Evolutionary conservation across 805 yeast species (phyloP).

Genomic region (Candida sakaeoensis): DNA sequence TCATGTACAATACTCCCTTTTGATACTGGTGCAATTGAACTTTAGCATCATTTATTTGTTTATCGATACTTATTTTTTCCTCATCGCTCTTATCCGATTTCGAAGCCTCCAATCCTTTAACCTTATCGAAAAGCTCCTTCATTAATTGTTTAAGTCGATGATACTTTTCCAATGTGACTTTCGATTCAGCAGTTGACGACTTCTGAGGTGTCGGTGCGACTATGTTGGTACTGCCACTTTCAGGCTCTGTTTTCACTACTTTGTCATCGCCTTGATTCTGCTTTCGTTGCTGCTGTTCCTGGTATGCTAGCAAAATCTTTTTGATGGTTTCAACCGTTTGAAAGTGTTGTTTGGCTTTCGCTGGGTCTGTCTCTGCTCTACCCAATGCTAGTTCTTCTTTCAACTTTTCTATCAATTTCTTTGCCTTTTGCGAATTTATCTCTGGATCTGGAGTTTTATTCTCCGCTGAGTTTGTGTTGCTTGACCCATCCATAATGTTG

Average conservation of each 20-base stretch:
- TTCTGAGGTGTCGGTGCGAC: slow-evolving; percentile 12
- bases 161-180: slow-evolving; percentile 36
- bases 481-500: slow-evolving; percentile 5
- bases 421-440: slow-evolving; percentile 47
- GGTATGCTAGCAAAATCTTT: slow-evolving; percentile 54
- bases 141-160: slow-evolving; percentile 43
- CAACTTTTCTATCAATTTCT: slow-evolving; percentile 57
- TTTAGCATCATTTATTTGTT: slow-evolving; percentile 22
- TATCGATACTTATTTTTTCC: slow-evolving; percentile 16
- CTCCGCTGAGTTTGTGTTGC: slow-evolving; percentile 16
- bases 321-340: slow-evolving; percentile 62
- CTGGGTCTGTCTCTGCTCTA: slow-evolving; percentile 51
- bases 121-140: slow-evolving; percentile 43
- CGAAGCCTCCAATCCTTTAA: slow-evolving; percentile 38
- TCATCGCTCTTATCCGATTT: slow-evolving; percentile 42
- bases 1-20: slow-evolving; percentile 47
- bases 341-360: slow-evolving; percentile 59
- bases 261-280: neutral
- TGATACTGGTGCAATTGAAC: slow-evolving; percentile 46
- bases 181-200: slow-evolving; percentile 11
- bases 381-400: slow-evolving; percentile 60
- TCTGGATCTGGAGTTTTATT: slow-evolving; percentile 17
- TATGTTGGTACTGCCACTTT: neutral
- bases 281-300: slow-evolving; percentile 39
- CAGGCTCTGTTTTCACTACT: no score